Conservation (phyloP, 1,139 yeast species). For the Meyerozyma carpophila region DNA sequence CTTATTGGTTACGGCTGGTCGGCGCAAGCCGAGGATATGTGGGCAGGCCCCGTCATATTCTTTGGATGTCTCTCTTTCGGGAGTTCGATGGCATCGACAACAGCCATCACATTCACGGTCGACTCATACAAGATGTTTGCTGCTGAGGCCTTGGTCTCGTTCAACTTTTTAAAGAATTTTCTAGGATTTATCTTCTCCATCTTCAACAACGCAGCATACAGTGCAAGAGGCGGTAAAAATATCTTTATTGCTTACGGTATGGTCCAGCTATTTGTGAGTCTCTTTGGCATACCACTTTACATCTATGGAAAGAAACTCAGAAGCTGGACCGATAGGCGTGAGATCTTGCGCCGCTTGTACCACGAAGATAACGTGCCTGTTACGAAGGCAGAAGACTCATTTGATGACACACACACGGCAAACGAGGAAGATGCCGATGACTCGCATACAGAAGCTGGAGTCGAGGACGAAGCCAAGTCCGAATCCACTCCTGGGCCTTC, state of each 20-base stretch:
- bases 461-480: neutral
- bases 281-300: constrained; percentile 49
- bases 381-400: neutral
- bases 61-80: constrained; percentile 57
- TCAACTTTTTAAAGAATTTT: constrained; percentile 50
- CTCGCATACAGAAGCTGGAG: neutral
- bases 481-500: neutral
- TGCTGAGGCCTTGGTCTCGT: constrained; percentile 52
- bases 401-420: neutral
- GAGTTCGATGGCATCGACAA: constrained; percentile 54
- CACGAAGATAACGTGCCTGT: constrained; percentile 19
- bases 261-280: constrained; percentile 44
- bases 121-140: constrained; percentile 58
- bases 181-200: constrained; percentile 54
- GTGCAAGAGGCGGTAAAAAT: constrained; percentile 37
- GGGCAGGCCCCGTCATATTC: constrained; percentile 57
- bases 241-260: constrained; percentile 52
- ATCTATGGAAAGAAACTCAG: constrained; percentile 50
- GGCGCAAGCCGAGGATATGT: constrained; percentile 38
- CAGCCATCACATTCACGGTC: constrained; percentile 56
- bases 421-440: neutral
- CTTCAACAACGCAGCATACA: constrained; percentile 46
- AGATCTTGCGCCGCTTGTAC: constrained; percentile 29
- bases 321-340: constrained; percentile 45
- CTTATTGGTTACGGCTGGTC: constrained; percentile 65